Conservation (phyloP, 1,284 basidiomycete genomes). For the Tetrapyrgos nigripes region DNA sequence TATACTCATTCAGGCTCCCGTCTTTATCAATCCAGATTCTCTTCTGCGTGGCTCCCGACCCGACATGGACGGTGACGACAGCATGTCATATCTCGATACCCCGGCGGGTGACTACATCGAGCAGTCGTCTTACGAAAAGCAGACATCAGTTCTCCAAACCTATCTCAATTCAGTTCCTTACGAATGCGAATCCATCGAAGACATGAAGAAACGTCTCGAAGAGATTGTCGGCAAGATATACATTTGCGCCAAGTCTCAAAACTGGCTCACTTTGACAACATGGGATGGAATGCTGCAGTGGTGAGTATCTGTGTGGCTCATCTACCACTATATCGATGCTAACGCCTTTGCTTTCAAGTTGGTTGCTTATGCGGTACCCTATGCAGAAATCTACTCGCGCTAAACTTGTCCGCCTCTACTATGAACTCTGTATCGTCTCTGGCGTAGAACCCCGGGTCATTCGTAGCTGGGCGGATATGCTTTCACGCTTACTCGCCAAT, state of each 20-base stretch:
- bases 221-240: constrained; percentile 75
- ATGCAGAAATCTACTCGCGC: constrained; percentile 76
- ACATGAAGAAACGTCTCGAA: constrained; percentile 81
- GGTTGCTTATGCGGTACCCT: constrained; percentile 85
- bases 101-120: constrained; percentile 26
- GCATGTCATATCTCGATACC: constrained; percentile 17
- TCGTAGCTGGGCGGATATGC: constrained; percentile 76
- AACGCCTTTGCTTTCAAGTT: constrained; percentile 52
- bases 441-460: constrained; percentile 77
- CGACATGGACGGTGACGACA: constrained; percentile 17
- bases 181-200: constrained; percentile 74
- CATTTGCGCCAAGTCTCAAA: constrained; percentile 78
- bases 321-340: constrained; percentile 7
- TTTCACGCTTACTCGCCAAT: constrained; percentile 70
- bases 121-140: constrained; percentile 51
- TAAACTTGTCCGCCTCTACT: constrained; percentile 83
- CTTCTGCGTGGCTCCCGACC: constrained; percentile 1
- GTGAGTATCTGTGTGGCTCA: constrained; percentile 48
- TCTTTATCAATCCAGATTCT: constrained; percentile 3
- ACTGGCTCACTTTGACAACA: constrained; percentile 71
- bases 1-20: constrained; percentile 1
- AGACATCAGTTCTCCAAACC: constrained; percentile 61
- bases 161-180: constrained; percentile 81
- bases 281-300: constrained; percentile 80
- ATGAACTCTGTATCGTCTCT: constrained; percentile 77